phyloP scores from a whole-genome alignment of 805 yeast genomes.

The Barnettozyma sucrosica region DNA sequence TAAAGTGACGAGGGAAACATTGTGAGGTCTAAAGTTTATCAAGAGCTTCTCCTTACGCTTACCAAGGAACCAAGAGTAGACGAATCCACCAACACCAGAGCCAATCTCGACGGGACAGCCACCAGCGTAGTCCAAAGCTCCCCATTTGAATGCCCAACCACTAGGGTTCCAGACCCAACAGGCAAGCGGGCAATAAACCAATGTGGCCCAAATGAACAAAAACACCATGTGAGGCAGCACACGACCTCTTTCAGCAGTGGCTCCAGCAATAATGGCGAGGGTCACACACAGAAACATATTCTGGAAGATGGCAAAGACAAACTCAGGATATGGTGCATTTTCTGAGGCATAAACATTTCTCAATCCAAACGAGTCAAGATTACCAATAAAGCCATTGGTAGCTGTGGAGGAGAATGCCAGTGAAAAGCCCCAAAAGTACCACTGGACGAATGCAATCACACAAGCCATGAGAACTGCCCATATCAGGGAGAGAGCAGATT shows the following conservation, averaged over 20 bases:
- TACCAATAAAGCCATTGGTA: slow-evolving; percentile 81
- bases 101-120: slow-evolving; percentile 96
- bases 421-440: slow-evolving; percentile 99
- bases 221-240: slow-evolving; percentile 80
- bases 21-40: slow-evolving; percentile 91
- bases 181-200: slow-evolving; percentile 92
- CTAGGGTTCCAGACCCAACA: slow-evolving; percentile 92
- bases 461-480: slow-evolving; percentile 75
- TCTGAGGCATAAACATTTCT: slow-evolving; percentile 53
- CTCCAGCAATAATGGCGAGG: slow-evolving; percentile 85
- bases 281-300: slow-evolving; percentile 93
- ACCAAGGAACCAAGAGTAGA: slow-evolving; percentile 74
- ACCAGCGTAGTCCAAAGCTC: slow-evolving; percentile 94
- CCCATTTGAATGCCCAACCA: slow-evolving; percentile 94
- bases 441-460: slow-evolving; percentile 72
- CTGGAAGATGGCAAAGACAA: slow-evolving; percentile 82
- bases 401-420: slow-evolving; percentile 81
- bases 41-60: slow-evolving; percentile 67
- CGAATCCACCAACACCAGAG: slow-evolving; percentile 88
- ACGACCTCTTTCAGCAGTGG: slow-evolving; percentile 89
- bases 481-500: slow-evolving; percentile 81
- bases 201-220: slow-evolving; percentile 80
- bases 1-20: slow-evolving; percentile 82
- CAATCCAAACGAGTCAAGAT: slow-evolving; percentile 77
- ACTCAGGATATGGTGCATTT: slow-evolving; percentile 60